Evolutionary conservation across 106 monocot genomes (phyloP).

Genomic region (Hemerocallis citrina): DNA sequence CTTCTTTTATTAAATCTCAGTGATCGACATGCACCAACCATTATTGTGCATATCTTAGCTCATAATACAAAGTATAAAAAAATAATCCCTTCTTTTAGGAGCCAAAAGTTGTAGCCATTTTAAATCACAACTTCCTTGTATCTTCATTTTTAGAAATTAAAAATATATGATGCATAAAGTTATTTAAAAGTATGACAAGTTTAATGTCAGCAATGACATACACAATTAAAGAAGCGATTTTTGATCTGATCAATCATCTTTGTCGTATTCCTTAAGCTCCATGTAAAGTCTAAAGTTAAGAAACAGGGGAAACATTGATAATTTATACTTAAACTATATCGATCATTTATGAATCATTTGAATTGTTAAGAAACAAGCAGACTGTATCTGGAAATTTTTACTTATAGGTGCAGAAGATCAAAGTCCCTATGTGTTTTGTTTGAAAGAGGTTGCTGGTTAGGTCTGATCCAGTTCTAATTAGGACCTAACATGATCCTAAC

Average conservation of each 20-base stretch:
- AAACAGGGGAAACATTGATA: neutral
- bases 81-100: neutral
- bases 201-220: slow-evolving; percentile 6
- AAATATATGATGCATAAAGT: neutral
- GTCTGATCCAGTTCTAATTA: neutral
- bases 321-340: no score
- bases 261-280: neutral
- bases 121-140: no score
- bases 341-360: no score
- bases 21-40: neutral
- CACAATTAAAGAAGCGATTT: neutral
- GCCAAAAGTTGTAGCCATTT: neutral
- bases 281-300: neutral
- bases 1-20: slow-evolving; percentile 2
- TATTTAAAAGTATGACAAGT: neutral
- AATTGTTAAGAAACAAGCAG: no score
- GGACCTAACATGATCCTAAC: slow-evolving; percentile 6
- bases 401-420: neutral
- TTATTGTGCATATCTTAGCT: neutral
- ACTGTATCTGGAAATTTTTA: neutral
- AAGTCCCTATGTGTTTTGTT: neutral
- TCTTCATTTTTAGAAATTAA: no score
- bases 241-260: slow-evolving; percentile 1
- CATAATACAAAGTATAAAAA: neutral
- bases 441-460: slow-evolving; percentile 1